These are phyloP conservation scores for Pyrenopolyporus hunteri DNA, from an alignment of 495 filamentous ascomycete species.

Conservation along the genomic window DNA sequence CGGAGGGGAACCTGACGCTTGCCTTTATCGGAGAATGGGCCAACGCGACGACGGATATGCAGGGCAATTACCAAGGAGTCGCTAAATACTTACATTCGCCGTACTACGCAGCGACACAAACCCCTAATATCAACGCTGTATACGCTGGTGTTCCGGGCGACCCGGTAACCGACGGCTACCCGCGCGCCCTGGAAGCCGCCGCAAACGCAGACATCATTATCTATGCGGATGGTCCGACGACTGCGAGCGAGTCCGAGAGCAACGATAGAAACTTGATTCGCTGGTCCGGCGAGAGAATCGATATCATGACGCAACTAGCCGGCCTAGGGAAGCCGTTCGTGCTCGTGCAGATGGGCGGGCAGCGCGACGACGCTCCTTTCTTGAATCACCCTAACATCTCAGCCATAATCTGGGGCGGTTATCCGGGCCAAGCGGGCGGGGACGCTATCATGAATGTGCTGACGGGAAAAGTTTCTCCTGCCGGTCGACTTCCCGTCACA, in stretches of 20 bases:
- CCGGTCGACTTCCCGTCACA: conserved; percentile 62
- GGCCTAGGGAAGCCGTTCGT: conserved; percentile 59
- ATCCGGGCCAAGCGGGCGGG: conserved; percentile 66
- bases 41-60: conserved; percentile 63
- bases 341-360: conserved; percentile 62
- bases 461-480: conserved; percentile 59
- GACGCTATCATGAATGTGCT: conserved; percentile 61
- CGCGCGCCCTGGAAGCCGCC: conserved; percentile 54
- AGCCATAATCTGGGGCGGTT: conserved; percentile 63
- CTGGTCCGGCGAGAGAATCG: conserved; percentile 64
- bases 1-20: conserved; percentile 47
- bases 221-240: conserved; percentile 65
- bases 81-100: conserved; percentile 50
- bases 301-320: conserved; percentile 59
- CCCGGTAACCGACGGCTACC: conserved; percentile 42
- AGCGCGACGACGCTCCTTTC: conserved; percentile 43
- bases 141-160: conserved; percentile 49
- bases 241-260: conserved; percentile 60
- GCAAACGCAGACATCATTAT: conserved; percentile 60
- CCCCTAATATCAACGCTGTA: conserved; percentile 55
- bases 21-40: conserved; percentile 66
- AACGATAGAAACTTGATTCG: conserved; percentile 61
- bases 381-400: conserved; percentile 44
- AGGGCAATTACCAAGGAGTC: conserved; percentile 63
- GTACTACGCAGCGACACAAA: conserved; percentile 58